Conservation (phyloP, 331 rosid genomes). For the Erythrophleum ivorense region DNA sequence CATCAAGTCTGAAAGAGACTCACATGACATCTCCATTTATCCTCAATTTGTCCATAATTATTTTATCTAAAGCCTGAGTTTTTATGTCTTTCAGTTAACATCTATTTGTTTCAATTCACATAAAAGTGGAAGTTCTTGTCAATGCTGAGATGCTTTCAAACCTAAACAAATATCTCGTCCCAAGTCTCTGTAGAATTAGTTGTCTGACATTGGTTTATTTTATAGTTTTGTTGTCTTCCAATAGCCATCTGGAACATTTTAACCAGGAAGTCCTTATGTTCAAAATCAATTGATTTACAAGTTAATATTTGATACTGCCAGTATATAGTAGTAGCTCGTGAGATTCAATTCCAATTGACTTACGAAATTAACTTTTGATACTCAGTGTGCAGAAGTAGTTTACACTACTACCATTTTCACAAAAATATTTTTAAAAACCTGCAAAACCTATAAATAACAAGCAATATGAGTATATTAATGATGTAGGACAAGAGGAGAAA, state of each 20-base stretch:
- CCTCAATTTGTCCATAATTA: not conserved
- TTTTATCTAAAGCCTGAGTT: not conserved
- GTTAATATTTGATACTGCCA: conserved; percentile 1
- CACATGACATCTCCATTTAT: not conserved
- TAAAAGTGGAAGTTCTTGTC: not conserved
- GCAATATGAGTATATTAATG: not conserved
- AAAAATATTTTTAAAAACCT: not conserved
- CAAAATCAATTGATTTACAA: not conserved
- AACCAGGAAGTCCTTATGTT: not conserved
- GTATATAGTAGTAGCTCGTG: not conserved
- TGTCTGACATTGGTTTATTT: not conserved
- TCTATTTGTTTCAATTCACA: not conserved
- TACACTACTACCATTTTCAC: not conserved
- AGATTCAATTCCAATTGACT: not conserved
- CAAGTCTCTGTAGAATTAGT: not conserved
- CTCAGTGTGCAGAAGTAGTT: not conserved
- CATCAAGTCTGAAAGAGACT: not conserved
- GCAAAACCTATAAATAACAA: not conserved
- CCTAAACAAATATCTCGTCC: not conserved
- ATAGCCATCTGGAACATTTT: not conserved
- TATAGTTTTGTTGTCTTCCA: not conserved
- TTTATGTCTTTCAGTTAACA: not conserved
- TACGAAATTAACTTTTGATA: not conserved
- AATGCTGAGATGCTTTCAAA: not conserved
- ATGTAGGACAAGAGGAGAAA: no score